Percentiles rank a stretch among this genome's conserved stretches.
phyloP scores from a whole-genome alignment of 305 asterid genomes.

The Euphrasia arctica region DNA sequence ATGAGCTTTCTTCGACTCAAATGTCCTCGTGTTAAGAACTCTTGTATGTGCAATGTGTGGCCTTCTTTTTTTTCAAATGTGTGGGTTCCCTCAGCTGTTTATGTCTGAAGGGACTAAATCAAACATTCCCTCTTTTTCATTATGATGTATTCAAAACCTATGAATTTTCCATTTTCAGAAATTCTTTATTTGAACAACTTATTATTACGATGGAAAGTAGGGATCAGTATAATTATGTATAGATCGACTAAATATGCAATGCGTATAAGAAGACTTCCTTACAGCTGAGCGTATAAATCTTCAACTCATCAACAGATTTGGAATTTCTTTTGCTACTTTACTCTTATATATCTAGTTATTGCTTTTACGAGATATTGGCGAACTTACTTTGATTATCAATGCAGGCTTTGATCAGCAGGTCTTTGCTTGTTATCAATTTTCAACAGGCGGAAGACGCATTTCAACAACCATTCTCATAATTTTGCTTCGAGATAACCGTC shows the following conservation, averaged over 20 bases:
- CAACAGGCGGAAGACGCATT: constrained; percentile 19
- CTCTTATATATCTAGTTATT: not conserved
- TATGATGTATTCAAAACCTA: not conserved
- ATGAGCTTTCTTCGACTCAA: not conserved
- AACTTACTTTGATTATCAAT: constrained; percentile 11
- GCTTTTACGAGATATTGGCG: not conserved
- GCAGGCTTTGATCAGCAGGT: constrained; percentile 25
- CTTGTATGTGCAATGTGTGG: not conserved
- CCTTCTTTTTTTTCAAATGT: not conserved
- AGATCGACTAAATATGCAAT: too few species aligned
- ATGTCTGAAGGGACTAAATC: not conserved
- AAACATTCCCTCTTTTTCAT: not conserved
- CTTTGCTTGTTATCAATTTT: constrained; percentile 19
- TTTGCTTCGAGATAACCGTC: constrained; percentile 5
- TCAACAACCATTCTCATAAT: constrained; percentile 1
- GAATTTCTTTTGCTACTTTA: not conserved
- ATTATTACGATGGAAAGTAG: too few species aligned
- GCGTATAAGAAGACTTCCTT: too few species aligned
- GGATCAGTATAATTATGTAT: too few species aligned
- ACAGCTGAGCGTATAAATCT: too few species aligned
- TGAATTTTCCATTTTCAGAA: not conserved
- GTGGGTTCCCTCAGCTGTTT: constrained; percentile 7
- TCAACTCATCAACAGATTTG: too few species aligned
- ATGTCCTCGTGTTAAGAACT: not conserved
- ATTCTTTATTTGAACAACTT: not conserved